Evolutionary conservation across 345 rosid species (phyloP), one percentile per base, ranked within the genome.

Genomic region (Eucalyptus tenuipes): DNA sequence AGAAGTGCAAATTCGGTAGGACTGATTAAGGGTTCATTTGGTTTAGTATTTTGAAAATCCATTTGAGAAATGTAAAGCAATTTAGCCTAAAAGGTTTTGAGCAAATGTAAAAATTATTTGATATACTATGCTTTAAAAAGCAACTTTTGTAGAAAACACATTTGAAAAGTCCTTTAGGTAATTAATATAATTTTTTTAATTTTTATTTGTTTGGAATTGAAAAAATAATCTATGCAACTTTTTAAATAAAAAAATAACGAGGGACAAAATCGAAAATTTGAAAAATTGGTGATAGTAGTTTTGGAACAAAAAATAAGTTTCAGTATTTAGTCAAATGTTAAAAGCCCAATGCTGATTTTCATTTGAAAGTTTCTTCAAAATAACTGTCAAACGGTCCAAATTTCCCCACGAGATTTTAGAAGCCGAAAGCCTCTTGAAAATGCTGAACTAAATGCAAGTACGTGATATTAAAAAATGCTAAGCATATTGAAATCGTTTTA

Each of bases 391-490:
- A 50, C 0, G 2, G 2, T 50, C 55, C 10, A 18, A 1, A 52
- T 3, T 52, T 52, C 2, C 20, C 0, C 0, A 52, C 2, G 10
- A 20, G 4, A 0, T 2, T 52, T 7, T 52, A 2, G 0, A 52
- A 52, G 2, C 5, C 48, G 12, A 45, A 45, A 45, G 4, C 4
- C 57, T 4, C 2, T 18, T 18, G 1, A 1, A 7, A 52, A 52
- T 52, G 0, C 57, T 20, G 8, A 52, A 20, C 22, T 4, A 52
- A 52, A 52, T 2, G 8, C 25, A 52, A 52, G 0, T 52, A 52
- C 4, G 2, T 52, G 57, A n/a, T 2, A 64, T 14, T n/a, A 64
- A n/a, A 31, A 7, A n/a, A 64, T 14, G 10, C 29, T 0, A n/a
- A 64, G 40, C 20, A 7, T 64, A n/a, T 2, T 15, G 33, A 64